A percentile compares a stretch with the other conserved stretches of the same genome.
Conservation (phyloP, 2,329 filamentous ascomycete species). For the Trichoderma gracile region DNA sequence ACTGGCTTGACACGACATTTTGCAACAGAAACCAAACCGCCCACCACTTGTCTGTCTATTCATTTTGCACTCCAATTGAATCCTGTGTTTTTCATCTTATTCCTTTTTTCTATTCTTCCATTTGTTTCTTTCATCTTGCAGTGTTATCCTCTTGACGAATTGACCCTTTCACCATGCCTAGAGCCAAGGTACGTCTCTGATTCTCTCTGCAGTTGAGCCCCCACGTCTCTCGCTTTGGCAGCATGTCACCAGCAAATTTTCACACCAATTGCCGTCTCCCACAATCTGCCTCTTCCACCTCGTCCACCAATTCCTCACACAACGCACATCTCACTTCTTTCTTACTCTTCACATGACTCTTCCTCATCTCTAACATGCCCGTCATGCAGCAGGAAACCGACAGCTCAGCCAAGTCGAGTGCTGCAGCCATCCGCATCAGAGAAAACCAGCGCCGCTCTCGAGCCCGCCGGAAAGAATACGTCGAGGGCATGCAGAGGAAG, state of each 20-base stretch:
- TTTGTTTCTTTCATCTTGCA: too few species aligned
- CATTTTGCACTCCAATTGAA: background rate
- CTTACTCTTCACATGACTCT: too few species aligned
- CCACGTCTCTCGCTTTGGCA: slow-evolving; percentile 11
- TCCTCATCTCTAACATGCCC: background rate
- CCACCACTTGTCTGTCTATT: background rate
- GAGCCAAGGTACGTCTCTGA: slow-evolving; percentile 29
- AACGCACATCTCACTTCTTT: too few species aligned
- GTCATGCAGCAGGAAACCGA: slow-evolving; percentile 22
- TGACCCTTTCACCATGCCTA: slow-evolving; percentile 28
- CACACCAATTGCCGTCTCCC: background rate
- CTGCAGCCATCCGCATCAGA: slow-evolving; percentile 45
- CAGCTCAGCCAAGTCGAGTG: slow-evolving; percentile 33
- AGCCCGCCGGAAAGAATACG: slow-evolving; percentile 52
- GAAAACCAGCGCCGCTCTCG: slow-evolving; percentile 57
- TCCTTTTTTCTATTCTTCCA: background rate
- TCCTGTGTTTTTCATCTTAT: background rate
- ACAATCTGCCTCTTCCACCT: background rate
- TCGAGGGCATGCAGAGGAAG: slow-evolving; percentile 49
- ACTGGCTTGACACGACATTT: too few species aligned
- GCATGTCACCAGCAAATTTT: slow-evolving; percentile 24
- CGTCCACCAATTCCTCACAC: background rate
- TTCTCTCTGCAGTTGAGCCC: slow-evolving; percentile 8
- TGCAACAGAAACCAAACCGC: too few species aligned
- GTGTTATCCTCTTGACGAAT: background rate